Base-by-base conservation (phyloP, 495 filamentous ascomycete species). In the Cudoniella acicularis region DNA sequence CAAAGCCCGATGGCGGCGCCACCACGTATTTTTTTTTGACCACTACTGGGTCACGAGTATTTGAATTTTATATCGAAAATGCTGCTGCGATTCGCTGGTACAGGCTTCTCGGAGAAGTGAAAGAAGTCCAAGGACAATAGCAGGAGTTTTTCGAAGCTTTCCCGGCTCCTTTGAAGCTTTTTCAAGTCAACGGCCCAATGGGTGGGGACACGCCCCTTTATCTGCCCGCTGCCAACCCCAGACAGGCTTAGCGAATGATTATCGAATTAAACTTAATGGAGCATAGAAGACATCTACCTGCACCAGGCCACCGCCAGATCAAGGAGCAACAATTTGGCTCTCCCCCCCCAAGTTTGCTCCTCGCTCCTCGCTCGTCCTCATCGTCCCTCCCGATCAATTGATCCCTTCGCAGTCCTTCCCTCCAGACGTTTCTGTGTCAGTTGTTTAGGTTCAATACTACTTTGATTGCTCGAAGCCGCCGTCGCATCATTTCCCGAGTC, bases 361-460 rank as follows among this genome's bases (percentile, higher is more conserved):
- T 56, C n/a, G n/a, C n/a, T n/a, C n/a, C n/a, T n/a, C n/a, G n/a
- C n/a, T n/a, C n/a, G n/a, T n/a, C n/a, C n/a, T n/a, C n/a, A n/a
- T n/a, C n/a, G n/a, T n/a, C 23, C 26, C 52, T 46, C 47, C 36
- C 17, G 47, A 22, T 56, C 52, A 61, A 61, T 61, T 61, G 59
- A 59, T 43, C 36, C 22, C 21, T n/a, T 25, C 54, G 23, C 26
- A 56, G 2, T 2, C 10, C 30, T 4, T 22, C n/a, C 17, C 13
- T 20, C 46, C 56, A 26, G 25, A 23, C 41, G 24, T 13, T 22
- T 30, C 21, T 10, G 4, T 25, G 17, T 22, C 30, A 6, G 30
- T 30, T 41, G 10, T 23, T 26, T 43, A 9, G 11, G 24, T 56
- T 61, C 45, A 45, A 52, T 52, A 61, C 26, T 52, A 51, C 54